Conservation (phyloP, 495 filamentous ascomycete species). For the Xylaria nigripes region DNA sequence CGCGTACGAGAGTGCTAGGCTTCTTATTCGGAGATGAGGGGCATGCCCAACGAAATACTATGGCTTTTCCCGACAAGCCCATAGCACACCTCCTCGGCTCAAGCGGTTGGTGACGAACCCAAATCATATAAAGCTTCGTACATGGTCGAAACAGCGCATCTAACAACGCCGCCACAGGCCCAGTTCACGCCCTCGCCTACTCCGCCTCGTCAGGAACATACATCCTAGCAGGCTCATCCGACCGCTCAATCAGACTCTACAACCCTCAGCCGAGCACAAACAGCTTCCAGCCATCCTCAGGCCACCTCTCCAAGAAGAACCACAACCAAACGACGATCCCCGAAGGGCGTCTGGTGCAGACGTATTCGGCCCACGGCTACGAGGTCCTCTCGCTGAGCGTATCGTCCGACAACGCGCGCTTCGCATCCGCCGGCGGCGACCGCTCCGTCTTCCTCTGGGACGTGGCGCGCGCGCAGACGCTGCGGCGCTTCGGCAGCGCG, state of each 20-base stretch:
- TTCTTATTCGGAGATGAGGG: conserved; percentile 16
- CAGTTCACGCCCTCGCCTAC: conserved; percentile 67
- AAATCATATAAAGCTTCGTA: neutral
- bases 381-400: conserved; percentile 75
- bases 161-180: conserved; percentile 37
- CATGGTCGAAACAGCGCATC: neutral
- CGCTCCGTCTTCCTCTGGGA: conserved; percentile 90
- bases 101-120: conserved; percentile 24
- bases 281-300: conserved; percentile 17
- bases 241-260: conserved; percentile 78
- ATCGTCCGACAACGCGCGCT: conserved; percentile 66
- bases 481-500: conserved; percentile 58
- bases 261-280: conserved; percentile 46
- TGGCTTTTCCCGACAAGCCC: conserved; percentile 35
- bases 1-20: conserved; percentile 1
- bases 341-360: conserved; percentile 58
- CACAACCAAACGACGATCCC: conserved; percentile 15
- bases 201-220: conserved; percentile 60
- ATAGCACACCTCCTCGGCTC: conserved; percentile 38
- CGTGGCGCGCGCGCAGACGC: conserved; percentile 65
- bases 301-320: conserved; percentile 27
- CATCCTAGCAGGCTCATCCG: conserved; percentile 77
- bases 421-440: conserved; percentile 80
- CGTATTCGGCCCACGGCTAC: conserved; percentile 84
- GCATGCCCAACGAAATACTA: conserved; percentile 8